These are phyloP conservation scores for Colletotrichum sp. DNA, from an alignment of 2,329 filamentous ascomycete species.

Conservation along the genomic window DNA sequence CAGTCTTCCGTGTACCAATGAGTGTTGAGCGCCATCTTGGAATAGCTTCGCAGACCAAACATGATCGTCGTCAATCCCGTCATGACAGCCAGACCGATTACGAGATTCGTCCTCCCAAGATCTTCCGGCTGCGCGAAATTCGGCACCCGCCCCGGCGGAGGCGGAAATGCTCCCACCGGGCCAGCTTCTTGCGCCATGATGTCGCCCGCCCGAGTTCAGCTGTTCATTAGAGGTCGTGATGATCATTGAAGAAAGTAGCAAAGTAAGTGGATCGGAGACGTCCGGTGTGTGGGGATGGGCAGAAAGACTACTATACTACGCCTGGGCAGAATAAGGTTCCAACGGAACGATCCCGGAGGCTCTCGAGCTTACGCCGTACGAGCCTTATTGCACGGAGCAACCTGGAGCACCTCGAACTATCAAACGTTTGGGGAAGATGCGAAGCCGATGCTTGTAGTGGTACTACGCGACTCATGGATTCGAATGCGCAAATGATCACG, in stretches of 20 bases:
- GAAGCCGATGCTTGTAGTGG: not conserved
- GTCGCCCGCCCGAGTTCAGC: not conserved
- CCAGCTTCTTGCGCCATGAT: not conserved
- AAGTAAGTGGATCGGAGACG: too few relatives aligned
- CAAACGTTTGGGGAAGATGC: not conserved
- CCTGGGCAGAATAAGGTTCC: not conserved
- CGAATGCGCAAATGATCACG: not conserved
- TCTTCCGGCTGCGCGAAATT: conserved; percentile 21
- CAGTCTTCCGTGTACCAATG: not conserved
- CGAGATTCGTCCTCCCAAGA: not conserved
- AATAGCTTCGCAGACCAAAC: not conserved
- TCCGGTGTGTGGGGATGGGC: not conserved
- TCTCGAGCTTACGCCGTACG: not conserved
- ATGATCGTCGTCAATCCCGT: not conserved
- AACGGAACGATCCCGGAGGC: not conserved
- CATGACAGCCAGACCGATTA: not conserved
- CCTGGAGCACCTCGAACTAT: not conserved
- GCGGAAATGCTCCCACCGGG: conserved; percentile 6
- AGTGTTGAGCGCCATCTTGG: not conserved
- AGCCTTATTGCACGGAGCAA: not conserved
- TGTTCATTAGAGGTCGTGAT: not conserved
- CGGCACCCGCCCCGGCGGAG: conserved; percentile 21
- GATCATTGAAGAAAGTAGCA: not conserved
- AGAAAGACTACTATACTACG: not conserved
- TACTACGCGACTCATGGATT: not conserved